These are phyloP conservation scores for Podaxis mareebaensis DNA, from an alignment of 768 basidiomycete genomes.

Conservation along the genomic window DNA sequence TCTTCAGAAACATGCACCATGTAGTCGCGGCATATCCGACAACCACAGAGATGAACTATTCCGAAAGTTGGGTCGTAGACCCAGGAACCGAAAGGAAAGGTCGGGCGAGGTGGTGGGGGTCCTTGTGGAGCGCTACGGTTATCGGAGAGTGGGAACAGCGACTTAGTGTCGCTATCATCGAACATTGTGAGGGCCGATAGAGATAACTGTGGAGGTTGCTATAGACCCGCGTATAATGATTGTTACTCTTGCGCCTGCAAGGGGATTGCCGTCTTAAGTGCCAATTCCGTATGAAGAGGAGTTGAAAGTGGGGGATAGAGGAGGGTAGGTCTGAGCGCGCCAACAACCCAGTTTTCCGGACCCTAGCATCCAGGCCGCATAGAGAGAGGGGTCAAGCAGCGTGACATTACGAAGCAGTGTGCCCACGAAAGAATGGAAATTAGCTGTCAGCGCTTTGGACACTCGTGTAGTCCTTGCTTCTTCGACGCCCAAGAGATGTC, in stretches of 20 bases:
- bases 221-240: background rate
- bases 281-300: background rate
- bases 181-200: background rate
- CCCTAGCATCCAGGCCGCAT: background rate
- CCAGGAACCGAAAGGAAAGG: constrained; percentile 9
- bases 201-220: background rate
- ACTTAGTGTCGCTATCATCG: background rate
- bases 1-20: constrained; percentile 19
- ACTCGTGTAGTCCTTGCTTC: background rate
- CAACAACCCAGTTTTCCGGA: background rate
- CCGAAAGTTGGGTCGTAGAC: constrained; percentile 20
- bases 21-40: constrained; percentile 18
- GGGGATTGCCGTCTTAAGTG: background rate
- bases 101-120: background rate
- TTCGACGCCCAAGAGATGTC: background rate
- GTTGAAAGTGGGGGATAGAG: background rate
- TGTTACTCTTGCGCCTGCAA: background rate
- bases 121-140: background rate
- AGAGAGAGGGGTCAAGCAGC: background rate
- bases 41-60: constrained; percentile 19
- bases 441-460: background rate
- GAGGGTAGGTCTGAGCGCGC: background rate
- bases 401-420: background rate
- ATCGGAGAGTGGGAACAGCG: background rate
- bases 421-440: background rate